Base-by-base conservation (phyloP, 139 green algal genomes). In the Chlorella sp. region DNA sequence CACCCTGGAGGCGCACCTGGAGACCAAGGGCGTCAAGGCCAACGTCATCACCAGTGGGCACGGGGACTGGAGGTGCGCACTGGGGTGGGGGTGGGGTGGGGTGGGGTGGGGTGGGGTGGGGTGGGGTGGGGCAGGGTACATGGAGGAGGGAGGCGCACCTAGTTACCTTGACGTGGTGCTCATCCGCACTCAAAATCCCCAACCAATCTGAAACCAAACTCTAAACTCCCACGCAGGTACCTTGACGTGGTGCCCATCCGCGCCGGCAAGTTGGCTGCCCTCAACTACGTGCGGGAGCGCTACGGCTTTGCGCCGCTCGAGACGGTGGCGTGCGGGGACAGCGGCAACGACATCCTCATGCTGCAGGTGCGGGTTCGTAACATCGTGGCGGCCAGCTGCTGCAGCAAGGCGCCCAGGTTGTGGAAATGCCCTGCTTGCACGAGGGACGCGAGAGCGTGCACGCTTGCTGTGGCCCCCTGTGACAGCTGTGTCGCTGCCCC, bases 271-370 rank as follows among this genome's bases (percentile, higher is more conserved):
- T 80, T 82, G 71, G 36, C 64, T 67, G 88, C 91, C 2, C 77
- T 96, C 31, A 88, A 97, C 59, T 90, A 95, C 55, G 84, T 95
- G 55, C 77, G 92, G 23, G 67, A 74, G 33, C 67, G 84, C 30
- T 90, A 91, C 62, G 82, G 81, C 34, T 88, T 97, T 76, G 70
- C 82, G 0, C 30, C 73, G 1, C 36, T 69, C 1, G 67, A 74
- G 31, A 95, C 89, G 10, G 83, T 97, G 50, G 91, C 93, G n/a
- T 94, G 90, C 34, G 93, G 93, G 0, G 93, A 98, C 85, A 89
- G 74, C 24, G 93, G 91, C 35, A 98, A 98, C 75, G 93, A 98
- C 79, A 93, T 93, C 49, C 80, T 96, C 49, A 97, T 98, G 93
- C 84, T 98, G 33, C 83, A 82, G 49, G 91, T 63, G 55, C 20